Percentiles rank a stretch among this genome's conserved stretches.
Evolutionary conservation across 2,329 filamentous ascomycete genomes (phyloP).

Genomic region (Aspergillus transmontanensis): DNA sequence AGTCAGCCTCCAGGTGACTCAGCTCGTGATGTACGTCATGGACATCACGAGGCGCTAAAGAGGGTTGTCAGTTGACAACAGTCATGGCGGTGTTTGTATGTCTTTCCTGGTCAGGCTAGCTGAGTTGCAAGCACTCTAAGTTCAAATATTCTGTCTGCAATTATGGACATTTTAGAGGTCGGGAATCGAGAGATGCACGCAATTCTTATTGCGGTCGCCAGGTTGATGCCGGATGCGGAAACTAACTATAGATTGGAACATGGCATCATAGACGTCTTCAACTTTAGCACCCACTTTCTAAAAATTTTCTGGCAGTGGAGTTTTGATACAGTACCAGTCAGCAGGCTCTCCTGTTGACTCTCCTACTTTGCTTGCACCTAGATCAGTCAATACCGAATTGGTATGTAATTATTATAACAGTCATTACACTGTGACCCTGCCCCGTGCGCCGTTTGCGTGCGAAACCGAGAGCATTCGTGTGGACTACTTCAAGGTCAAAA

Average conservation of each 20-base stretch:
- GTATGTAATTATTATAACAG: background rate
- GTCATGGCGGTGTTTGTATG: background rate
- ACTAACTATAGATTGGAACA: constrained; percentile 9
- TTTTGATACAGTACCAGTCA: background rate
- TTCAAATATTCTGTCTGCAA: background rate
- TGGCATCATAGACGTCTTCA: constrained; percentile 16
- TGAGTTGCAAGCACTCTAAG: background rate
- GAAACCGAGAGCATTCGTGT: constrained; percentile 15
- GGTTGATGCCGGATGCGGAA: constrained; percentile 31
- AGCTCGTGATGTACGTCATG: constrained; percentile 2
- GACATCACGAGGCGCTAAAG: constrained; percentile 2
- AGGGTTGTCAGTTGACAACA: constrained; percentile 3
- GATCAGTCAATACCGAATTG: background rate
- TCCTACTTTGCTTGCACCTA: background rate
- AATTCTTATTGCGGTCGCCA: constrained; percentile 25
- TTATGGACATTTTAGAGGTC: constrained; percentile 5
- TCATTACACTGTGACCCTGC: constrained; percentile 29
- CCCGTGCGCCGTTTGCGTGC: constrained; percentile 32
- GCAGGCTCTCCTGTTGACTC: background rate
- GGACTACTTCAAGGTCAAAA: constrained; percentile 35
- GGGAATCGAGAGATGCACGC: background rate
- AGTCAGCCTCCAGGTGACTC: constrained; percentile 5
- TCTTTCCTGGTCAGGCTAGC: background rate
- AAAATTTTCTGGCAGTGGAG: background rate
- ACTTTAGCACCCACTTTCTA: constrained; percentile 2